Conservation (phyloP, 2,329 filamentous ascomycete species). For the Penicillium sp. region DNA sequence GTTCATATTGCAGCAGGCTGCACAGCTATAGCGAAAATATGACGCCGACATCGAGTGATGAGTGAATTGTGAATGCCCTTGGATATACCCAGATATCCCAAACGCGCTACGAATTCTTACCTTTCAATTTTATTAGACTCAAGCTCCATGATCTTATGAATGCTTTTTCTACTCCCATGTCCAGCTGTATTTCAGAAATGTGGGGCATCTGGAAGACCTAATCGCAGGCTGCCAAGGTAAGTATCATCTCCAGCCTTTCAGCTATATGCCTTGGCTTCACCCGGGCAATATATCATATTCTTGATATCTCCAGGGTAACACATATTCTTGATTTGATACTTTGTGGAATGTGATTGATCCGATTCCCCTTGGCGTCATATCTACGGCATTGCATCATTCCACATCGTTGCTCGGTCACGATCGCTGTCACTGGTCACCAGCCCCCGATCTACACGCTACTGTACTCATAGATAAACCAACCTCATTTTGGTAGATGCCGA, state of each 20-base stretch:
- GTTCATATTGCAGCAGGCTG: not conserved
- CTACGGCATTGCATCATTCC: not conserved
- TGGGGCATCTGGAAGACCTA: not conserved
- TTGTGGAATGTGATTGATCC: conserved; percentile 1
- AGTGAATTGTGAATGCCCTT: not conserved
- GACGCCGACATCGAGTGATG: not conserved
- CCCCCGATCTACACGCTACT: not conserved
- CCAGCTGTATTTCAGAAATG: not conserved
- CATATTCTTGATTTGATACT: not conserved
- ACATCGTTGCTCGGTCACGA: not conserved
- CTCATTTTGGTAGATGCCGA: not conserved
- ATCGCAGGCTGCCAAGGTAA: not conserved
- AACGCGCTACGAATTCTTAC: not conserved
- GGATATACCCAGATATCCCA: not conserved
- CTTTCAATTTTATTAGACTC: not conserved
- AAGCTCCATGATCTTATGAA: not conserved
- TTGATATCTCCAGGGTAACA: conserved; percentile 2
- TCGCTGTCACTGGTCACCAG: not conserved
- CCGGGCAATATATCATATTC: not conserved
- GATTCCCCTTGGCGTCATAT: not conserved
- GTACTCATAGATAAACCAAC: not conserved
- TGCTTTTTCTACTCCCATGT: not conserved
- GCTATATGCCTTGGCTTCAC: not conserved
- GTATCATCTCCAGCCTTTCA: not conserved
- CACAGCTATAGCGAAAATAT: not conserved